A percentile compares a stretch with the other conserved stretches of the same genome.
Evolutionary conservation across 441 rosid species (phyloP).

Genomic region (Rhodomyrtus psidioides): DNA sequence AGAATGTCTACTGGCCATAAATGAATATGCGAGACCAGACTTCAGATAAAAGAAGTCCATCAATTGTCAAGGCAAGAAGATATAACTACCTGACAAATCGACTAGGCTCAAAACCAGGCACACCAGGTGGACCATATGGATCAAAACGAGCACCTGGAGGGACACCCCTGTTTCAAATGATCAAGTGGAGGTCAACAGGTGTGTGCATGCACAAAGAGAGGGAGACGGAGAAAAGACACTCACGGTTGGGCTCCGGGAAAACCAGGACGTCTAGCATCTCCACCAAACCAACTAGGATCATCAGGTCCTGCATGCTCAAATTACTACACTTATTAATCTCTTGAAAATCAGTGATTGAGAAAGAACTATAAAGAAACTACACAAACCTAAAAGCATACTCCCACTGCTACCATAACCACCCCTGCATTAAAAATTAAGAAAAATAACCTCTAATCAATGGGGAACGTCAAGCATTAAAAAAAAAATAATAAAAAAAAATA

Average conservation of each 20-base stretch:
- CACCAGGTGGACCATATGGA: constrained; percentile 79
- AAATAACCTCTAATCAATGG: background rate
- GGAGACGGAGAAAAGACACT: constrained; percentile 14
- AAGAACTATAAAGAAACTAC: background rate
- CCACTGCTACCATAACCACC: constrained; percentile 46
- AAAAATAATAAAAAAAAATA: background rate
- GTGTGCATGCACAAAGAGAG: background rate
- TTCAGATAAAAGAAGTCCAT: background rate
- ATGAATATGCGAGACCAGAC: background rate
- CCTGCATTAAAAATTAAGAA: constrained; percentile 29
- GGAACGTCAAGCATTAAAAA: background rate
- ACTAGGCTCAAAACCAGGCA: constrained; percentile 75
- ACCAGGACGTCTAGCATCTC: constrained; percentile 29
- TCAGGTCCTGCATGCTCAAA: constrained; percentile 46
- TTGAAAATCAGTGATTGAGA: background rate
- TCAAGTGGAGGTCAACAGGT: background rate
- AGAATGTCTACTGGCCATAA: background rate
- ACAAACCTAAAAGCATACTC: constrained; percentile 73
- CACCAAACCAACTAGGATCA: constrained; percentile 59
- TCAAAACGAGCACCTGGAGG: constrained; percentile 98
- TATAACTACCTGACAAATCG: constrained; percentile 53
- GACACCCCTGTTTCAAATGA: constrained; percentile 42
- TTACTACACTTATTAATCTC: background rate
- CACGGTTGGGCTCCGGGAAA: constrained; percentile 51
- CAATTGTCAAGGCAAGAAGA: background rate